Percentiles rank a stretch among this genome's conserved stretches.
These are phyloP conservation scores for Agrocybe pediades DNA, from an alignment of 768 basidiomycete species.

Conservation along the genomic window DNA sequence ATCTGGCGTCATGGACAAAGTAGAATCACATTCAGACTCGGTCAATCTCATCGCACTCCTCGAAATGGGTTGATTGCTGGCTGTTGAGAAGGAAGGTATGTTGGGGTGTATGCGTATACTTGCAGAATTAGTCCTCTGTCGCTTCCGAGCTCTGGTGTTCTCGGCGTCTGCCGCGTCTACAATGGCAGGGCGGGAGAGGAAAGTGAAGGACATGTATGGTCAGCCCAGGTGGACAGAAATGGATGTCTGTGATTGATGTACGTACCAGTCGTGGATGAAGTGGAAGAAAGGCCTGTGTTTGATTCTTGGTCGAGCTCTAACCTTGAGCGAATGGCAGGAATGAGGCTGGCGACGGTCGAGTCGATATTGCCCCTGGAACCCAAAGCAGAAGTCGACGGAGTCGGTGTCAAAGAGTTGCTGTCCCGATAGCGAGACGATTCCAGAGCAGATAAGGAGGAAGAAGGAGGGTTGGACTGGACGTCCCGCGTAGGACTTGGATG, in stretches of 20 bases:
- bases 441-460: conserved; percentile 46
- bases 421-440: conserved; percentile 35
- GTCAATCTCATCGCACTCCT: conserved; percentile 52
- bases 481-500: conserved; percentile 59
- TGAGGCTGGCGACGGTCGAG: conserved; percentile 42
- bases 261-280: conserved; percentile 36
- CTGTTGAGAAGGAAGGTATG: conserved; percentile 34
- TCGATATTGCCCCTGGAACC: conserved; percentile 22
- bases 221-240: conserved; percentile 4
- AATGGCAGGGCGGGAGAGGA: conserved; percentile 10
- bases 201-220: conserved; percentile 9
- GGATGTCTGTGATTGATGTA: conserved; percentile 8
- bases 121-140: conserved; percentile 61
- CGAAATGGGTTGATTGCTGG: conserved; percentile 26
- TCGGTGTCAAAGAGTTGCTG: conserved; percentile 18
- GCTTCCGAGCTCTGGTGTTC: conserved; percentile 62
- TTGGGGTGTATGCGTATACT: conserved; percentile 30
- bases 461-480: conserved; percentile 43
- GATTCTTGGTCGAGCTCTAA: conserved; percentile 59
- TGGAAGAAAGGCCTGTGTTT: conserved; percentile 32
- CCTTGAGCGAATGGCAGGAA: conserved; percentile 67
- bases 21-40: conserved; percentile 50
- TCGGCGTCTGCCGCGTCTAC: conserved; percentile 45
- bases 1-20: conserved; percentile 46
- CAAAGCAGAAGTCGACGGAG: conserved; percentile 23